Evolutionary conservation across 768 basidiomycete species (phyloP), one percentile per base, ranked within the genome.

Genomic region (Pleurotus ostreatus): DNA sequence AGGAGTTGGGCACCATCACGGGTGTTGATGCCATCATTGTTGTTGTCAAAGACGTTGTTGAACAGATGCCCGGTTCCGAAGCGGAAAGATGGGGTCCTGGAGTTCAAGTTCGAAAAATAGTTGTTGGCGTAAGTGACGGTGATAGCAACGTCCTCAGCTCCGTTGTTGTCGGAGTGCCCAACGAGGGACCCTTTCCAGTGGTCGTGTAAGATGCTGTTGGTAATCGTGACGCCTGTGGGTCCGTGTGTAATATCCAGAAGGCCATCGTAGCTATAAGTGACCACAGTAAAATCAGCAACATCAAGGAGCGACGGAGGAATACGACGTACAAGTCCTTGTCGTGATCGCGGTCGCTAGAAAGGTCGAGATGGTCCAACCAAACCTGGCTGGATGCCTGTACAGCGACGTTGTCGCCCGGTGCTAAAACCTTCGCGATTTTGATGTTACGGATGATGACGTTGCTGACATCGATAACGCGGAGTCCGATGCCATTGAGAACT

Each of bases 401-500:
- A 25, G 72, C 78, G 26, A 79, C 67, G 25, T 75, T 75, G 63
- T 79, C 78, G 30, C 78, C 78, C 46, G 71, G 71, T 23, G 78
- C 78, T 1, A 78, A 63, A 26, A 79, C 78, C 63, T 78, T 79
- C 22, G 74, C 72, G 47, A 79, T 74, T 60, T 76, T 77, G 62
- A 79, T 65, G 60, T 79, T 79, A 30, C 78, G 72, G 59, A 79
- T 72, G 63, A 79, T 79, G 55, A 79, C 78, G 52, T 79, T 78
- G 46, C 56, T 63, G 46, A 69, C 71, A 39, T 73, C 62, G 47
- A 76, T 55, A 38, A 78, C 76, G 47, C 78, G 77, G 22, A 79
- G 68, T 2, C 78, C 78, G 58, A 78, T 69, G 39, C 78, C 78
- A 40, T 65, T 65, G 44, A 79, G 75, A n/a, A 73, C 76, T 78